Percentiles rank a stretch among this genome's conserved stretches.
phyloP scores from a whole-genome alignment of 495 filamentous ascomycete species.

The Penicillium daleae region DNA sequence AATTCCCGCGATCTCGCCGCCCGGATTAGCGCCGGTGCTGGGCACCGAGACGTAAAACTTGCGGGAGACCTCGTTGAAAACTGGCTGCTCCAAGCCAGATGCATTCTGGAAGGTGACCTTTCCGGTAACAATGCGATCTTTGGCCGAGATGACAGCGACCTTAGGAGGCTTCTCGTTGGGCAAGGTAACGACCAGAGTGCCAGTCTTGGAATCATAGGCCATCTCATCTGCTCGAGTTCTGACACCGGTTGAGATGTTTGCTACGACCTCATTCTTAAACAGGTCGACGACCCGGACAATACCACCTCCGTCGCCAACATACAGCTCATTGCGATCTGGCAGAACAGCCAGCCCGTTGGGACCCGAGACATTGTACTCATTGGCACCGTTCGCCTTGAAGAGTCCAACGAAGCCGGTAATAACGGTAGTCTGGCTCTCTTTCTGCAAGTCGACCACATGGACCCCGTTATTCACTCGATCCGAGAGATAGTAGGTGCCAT shows the following conservation, averaged over 20 bases:
- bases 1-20: neutral
- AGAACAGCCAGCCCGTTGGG: neutral
- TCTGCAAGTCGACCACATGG: neutral
- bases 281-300: neutral
- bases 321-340: neutral
- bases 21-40: neutral
- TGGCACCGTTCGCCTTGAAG: neutral
- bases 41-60: neutral
- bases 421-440: neutral
- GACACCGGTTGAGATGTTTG: neutral
- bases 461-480: neutral
- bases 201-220: neutral
- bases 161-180: neutral
- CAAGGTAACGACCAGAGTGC: neutral
- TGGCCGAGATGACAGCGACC: neutral
- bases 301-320: neutral
- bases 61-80: neutral
- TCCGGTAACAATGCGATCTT: neutral
- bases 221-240: neutral
- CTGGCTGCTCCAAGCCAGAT: neutral
- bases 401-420: neutral
- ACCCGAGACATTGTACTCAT: neutral
- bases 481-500: neutral
- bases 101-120: neutral
- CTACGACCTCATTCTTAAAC: neutral